Evolutionary conservation across 306 rosid genomes (phyloP).

Genomic region (Malus sylvestris): DNA sequence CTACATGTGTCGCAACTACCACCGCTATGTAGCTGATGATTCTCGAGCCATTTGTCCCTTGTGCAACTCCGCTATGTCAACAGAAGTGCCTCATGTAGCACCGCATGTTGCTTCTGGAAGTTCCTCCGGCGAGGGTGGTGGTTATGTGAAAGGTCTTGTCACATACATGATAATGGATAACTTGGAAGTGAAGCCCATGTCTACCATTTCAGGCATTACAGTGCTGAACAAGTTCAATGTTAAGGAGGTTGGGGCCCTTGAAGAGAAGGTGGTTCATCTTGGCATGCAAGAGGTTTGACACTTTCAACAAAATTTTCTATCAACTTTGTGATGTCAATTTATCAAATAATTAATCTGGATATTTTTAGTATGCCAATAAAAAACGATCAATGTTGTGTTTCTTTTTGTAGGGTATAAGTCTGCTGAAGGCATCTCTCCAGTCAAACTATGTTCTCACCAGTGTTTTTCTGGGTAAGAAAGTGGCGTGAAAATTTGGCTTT

Average conservation of each 20-base stretch:
- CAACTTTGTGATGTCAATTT: neutral
- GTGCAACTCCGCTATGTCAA: fast-evolving
- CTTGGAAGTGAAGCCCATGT: conserved; percentile 13
- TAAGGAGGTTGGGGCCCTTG: neutral
- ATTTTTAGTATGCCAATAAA: neutral
- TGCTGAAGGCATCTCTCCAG: conserved; percentile 2
- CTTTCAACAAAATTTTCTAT: neutral
- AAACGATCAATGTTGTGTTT: neutral
- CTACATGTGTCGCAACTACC: neutral
- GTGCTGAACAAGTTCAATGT: neutral
- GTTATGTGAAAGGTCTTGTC: conserved; percentile 2
- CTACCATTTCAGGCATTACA: neutral
- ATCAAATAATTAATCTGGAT: too few relatives aligned
- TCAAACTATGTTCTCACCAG: neutral
- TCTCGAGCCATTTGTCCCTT: fast-evolving
- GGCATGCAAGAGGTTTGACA: conserved; percentile 3
- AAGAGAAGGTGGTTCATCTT: conserved; percentile 4
- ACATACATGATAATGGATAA: conserved; percentile 25
- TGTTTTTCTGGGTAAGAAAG: neutral
- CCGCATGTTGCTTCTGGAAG: neutral
- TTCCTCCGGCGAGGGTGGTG: neutral
- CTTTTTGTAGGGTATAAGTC: conserved; percentile 6
- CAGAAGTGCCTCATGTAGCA: neutral
- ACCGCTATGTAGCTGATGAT: neutral
- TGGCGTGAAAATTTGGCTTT: neutral